Percentiles rank a stretch among this genome's conserved stretches.
Evolutionary conservation across 2,329 filamentous ascomycete species (phyloP).

Genomic region (Cercospora janseana): DNA sequence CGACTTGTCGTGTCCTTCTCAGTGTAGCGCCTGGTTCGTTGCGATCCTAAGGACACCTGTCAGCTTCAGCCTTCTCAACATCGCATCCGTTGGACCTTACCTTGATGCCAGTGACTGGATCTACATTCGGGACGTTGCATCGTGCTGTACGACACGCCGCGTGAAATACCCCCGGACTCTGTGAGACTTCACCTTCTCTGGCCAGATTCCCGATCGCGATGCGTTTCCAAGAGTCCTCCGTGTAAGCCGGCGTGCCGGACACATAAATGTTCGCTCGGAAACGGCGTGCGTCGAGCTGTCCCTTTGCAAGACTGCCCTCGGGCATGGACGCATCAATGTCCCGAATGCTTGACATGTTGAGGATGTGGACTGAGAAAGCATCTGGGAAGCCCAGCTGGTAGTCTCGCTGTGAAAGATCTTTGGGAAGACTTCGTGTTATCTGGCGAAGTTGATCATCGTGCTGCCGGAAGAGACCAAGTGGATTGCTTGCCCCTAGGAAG

Average conservation of each 20-base stretch:
- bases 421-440: constrained; percentile 61
- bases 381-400: constrained; percentile 68
- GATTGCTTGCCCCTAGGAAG: constrained; percentile 66
- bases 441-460: constrained; percentile 55
- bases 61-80: background rate
- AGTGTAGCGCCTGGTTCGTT: constrained; percentile 37
- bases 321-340: constrained; percentile 59
- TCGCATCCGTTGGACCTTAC: background rate
- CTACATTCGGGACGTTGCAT: constrained; percentile 70
- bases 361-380: constrained; percentile 67
- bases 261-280: constrained; percentile 73
- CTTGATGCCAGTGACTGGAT: constrained; percentile 57
- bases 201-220: constrained; percentile 48
- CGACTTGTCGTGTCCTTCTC: constrained; percentile 32
- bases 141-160: constrained; percentile 64
- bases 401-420: constrained; percentile 54
- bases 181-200: background rate
- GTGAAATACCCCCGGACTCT: constrained; percentile 44
- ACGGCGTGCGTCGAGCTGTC: constrained; percentile 58
- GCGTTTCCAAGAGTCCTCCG: constrained; percentile 68
- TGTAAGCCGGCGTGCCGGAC: constrained; percentile 61
- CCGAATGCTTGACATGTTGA: constrained; percentile 64
- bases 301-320: constrained; percentile 47
- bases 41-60: constrained; percentile 25
- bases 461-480: constrained; percentile 66